Evolutionary conservation across 2,329 filamentous ascomycete species (phyloP).

Genomic region (Berkeleyomyces rouxiae): DNA sequence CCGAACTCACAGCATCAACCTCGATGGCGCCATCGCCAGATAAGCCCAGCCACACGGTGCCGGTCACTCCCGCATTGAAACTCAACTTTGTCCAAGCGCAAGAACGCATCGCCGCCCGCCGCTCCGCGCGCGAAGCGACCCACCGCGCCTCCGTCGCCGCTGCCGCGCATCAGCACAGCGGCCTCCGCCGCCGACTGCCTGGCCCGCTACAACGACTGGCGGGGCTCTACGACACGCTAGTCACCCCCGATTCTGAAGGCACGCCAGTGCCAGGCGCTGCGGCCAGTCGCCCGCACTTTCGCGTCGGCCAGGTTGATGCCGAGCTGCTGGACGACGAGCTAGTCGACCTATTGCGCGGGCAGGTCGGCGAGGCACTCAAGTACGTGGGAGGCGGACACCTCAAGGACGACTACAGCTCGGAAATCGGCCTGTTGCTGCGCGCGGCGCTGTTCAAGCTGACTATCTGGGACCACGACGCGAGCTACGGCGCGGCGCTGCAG

Average conservation of each 20-base stretch:
- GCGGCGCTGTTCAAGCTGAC: conserved; percentile 82
- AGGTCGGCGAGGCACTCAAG: conserved; percentile 76
- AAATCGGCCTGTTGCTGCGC: conserved; percentile 64
- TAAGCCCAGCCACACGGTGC: not conserved
- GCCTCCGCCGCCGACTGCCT: conserved; percentile 24
- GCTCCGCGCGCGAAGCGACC: conserved; percentile 51
- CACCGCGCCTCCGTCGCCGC: conserved; percentile 29
- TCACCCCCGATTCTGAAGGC: conserved; percentile 35
- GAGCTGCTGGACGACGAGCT: conserved; percentile 91
- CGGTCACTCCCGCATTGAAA: not conserved
- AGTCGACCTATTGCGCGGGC: conserved; percentile 64
- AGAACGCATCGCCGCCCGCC: conserved; percentile 67
- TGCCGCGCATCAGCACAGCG: conserved; percentile 29
- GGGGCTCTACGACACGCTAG: conserved; percentile 35
- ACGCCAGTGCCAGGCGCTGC: conserved; percentile 22
- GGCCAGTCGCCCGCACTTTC: conserved; percentile 57
- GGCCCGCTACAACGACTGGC: conserved; percentile 33
- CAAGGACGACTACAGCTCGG: conserved; percentile 71
- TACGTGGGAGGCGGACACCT: conserved; percentile 63
- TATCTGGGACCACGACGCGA: conserved; percentile 92
- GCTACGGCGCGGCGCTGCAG: conserved; percentile 83
- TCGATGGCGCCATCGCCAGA: not conserved
- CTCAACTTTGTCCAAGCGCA: conserved; percentile 74
- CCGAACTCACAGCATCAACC: not conserved
- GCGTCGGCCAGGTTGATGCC: conserved; percentile 90